Evolutionary conservation across 164 flowering plant genomes (phyloP).

Genomic region (Vitis rotundifolia): DNA sequence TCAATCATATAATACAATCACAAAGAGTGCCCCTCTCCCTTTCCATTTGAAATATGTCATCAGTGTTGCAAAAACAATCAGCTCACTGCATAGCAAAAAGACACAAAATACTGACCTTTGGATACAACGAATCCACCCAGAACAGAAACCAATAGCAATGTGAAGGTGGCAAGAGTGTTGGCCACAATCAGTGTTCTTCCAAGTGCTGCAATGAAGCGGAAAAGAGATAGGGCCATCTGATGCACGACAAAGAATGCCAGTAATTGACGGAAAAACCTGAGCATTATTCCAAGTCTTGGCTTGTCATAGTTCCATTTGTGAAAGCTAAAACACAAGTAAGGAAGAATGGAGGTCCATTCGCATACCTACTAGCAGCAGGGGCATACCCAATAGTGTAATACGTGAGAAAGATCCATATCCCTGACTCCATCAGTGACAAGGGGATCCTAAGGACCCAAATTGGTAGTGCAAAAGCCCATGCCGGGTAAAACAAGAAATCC

Average conservation of each 20-base stretch:
- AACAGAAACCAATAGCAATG: slow-evolving; percentile 45
- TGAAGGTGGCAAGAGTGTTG: slow-evolving; percentile 43
- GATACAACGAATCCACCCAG: slow-evolving; percentile 62
- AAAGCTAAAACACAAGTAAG: background rate
- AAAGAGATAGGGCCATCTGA: slow-evolving; percentile 59
- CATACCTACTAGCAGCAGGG: slow-evolving; percentile 51
- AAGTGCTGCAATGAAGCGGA: slow-evolving; percentile 54
- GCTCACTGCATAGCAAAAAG: background rate
- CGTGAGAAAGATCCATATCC: slow-evolving; percentile 50
- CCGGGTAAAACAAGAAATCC: slow-evolving; percentile 52
- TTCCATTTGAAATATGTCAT: no score
- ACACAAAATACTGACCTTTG: slow-evolving; percentile 40
- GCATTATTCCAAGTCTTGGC: background rate
- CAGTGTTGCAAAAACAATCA: no score
- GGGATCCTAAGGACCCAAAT: slow-evolving; percentile 56
- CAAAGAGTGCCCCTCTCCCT: no score
- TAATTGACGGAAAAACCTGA: slow-evolving; percentile 54
- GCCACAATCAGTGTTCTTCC: slow-evolving; percentile 60
- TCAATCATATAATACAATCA: no score
- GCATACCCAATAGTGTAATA: slow-evolving; percentile 67
- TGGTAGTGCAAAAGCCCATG: slow-evolving; percentile 60
- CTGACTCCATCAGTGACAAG: slow-evolving; percentile 46
- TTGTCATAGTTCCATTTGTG: background rate
- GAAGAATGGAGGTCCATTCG: background rate
- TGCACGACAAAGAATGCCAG: slow-evolving; percentile 53